A percentile compares a stretch with the other conserved stretches of the same genome.
phyloP scores from a whole-genome alignment of 345 rosid genomes.

The Acer saccharum region DNA sequence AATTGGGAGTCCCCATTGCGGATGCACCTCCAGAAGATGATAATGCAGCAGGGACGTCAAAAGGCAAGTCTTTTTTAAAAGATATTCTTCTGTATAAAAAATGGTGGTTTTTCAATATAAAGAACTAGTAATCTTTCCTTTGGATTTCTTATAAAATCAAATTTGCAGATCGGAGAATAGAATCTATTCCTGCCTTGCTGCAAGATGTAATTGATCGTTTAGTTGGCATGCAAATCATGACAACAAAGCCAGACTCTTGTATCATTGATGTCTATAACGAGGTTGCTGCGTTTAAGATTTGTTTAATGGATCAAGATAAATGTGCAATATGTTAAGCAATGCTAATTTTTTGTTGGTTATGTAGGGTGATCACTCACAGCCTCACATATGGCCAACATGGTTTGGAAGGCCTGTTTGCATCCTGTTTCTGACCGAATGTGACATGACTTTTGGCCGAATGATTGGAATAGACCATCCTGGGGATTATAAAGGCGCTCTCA shows the following conservation, averaged over 20 bases:
- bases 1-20: constrained; percentile 77
- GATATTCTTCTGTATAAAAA: background rate
- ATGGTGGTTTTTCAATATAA: background rate
- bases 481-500: constrained; percentile 81
- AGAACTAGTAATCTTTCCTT: background rate
- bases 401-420: constrained; percentile 73
- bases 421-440: constrained; percentile 81
- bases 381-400: constrained; percentile 72
- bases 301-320: constrained; percentile 13
- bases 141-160: constrained; percentile 1
- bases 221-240: constrained; percentile 55
- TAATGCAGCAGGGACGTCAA: constrained; percentile 41
- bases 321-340: background rate
- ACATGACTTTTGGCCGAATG: constrained; percentile 73
- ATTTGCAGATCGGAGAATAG: constrained; percentile 60
- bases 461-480: constrained; percentile 67
- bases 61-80: constrained; percentile 49
- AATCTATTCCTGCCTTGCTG: constrained; percentile 72
- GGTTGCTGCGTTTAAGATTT: constrained; percentile 37
- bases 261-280: constrained; percentile 79
- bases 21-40: constrained; percentile 80
- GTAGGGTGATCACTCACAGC: constrained; percentile 94
- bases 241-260: constrained; percentile 82
- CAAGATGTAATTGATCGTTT: constrained; percentile 74
- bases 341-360: constrained; percentile 17